Conservation (phyloP, 1,139 yeast genomes). For the Trichomonascaceae sp. region DNA sequence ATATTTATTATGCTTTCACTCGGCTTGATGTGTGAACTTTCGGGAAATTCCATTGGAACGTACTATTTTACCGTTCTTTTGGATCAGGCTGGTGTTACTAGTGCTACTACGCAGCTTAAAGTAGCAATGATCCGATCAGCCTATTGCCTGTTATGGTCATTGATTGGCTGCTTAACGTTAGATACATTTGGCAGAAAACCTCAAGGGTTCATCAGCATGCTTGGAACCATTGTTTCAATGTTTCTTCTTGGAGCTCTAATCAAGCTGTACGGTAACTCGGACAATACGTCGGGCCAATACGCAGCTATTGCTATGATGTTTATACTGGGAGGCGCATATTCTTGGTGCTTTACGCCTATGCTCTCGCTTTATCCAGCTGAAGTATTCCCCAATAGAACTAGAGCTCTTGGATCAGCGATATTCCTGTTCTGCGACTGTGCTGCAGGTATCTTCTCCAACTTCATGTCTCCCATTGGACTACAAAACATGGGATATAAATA, state of each 20-base stretch:
- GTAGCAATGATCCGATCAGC: constrained; percentile 2
- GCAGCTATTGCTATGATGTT: constrained; percentile 11
- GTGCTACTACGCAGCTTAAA: constrained; percentile 4
- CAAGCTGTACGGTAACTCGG: constrained; percentile 7
- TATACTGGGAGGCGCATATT: constrained; percentile 7
- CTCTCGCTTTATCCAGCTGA: constrained; percentile 69
- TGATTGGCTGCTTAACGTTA: constrained; percentile 1
- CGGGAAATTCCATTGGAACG: constrained; percentile 7
- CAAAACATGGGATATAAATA: constrained; percentile 33
- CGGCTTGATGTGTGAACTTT: constrained; percentile 8
- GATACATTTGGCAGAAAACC: constrained; percentile 7
- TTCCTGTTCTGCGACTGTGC: constrained; percentile 55
- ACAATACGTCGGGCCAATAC: constrained; percentile 3
- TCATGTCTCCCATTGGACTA: constrained; percentile 37
- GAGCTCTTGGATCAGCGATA: constrained; percentile 84
- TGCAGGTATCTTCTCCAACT: constrained; percentile 83
- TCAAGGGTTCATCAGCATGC: constrained; percentile 1
- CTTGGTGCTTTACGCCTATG: constrained; percentile 10
- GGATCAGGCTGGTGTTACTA: constrained; percentile 8
- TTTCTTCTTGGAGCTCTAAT: constrained; percentile 7
- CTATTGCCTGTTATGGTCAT: constrained; percentile 1
- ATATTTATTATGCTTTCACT: constrained; percentile 1
- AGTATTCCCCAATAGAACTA: constrained; percentile 72
- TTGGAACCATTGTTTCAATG: constrained; percentile 5
- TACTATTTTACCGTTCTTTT: constrained; percentile 6